Base-by-base conservation (phyloP, 108 stramenopile genomes). In the Chaetoceros muelleri region DNA sequence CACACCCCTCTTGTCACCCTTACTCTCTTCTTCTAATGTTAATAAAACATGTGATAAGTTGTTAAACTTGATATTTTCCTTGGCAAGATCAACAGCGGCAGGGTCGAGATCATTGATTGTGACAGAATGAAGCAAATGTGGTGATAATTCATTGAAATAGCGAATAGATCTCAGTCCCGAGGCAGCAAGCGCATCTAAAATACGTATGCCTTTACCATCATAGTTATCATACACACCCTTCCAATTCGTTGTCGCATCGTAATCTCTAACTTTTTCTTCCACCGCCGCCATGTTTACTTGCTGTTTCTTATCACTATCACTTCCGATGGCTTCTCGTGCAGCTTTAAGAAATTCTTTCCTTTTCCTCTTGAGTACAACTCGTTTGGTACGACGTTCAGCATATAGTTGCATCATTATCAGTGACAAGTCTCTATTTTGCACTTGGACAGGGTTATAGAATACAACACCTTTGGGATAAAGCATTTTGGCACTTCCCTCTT, bases 391-490 rank as follows among this genome's bases (percentile, higher is more conserved):
- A 46, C 89, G 72, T 64, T 95, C 86, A 16, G 80, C 87, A 69
- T 82, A 88, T 52, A 93, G 62, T 27, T 76, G 65, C 44, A 98
- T 85, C 76, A 97, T 94, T 29, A 95, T 57, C 28, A 96, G 76
- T 23, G 75, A 78, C 23, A 99, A 69, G 67, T 99, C 98, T 3
- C 98, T 81, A 72, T 99, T 99, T 57, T 96, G 89, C 5, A 96
- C 95, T 75, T 99, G 98, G 5, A 96, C 97, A 21, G 91, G 93
- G 62, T 99, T 99, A 87, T 99, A 99, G 73, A 99, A 99, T 27
- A 97, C 98, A 24, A 78, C 70, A 62, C 68, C 62, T 30, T 80
- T 55, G 24, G 88, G 84, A 61, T 78, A 85, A 22, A 58, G 58
- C 88, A 90, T 90, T 0, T 54, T 67, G 24, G 74, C 72, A 17